Conservation (phyloP, 2,329 filamentous ascomycete species). For the Chaetomiaceae sp. region DNA sequence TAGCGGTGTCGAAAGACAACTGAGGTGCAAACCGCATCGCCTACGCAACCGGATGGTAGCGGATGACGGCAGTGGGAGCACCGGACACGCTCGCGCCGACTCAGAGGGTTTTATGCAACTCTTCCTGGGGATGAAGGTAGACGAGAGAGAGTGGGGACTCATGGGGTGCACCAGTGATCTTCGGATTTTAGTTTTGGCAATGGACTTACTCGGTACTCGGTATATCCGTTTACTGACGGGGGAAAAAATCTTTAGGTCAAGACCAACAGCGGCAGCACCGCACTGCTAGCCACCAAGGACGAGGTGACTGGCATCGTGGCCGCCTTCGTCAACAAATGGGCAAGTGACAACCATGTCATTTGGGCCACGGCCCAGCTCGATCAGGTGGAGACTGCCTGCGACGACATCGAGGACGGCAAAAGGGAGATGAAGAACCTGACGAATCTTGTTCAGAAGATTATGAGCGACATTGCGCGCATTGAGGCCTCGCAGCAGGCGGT, state of each 20-base stretch:
- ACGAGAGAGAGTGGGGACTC: background rate
- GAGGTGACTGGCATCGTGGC: too few species aligned
- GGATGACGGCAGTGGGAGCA: background rate
- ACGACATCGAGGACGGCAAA: background rate
- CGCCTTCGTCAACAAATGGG: too few species aligned
- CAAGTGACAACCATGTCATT: too few species aligned
- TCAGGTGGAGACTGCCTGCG: background rate
- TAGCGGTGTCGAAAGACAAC: constrained; percentile 11
- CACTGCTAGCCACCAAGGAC: too few species aligned
- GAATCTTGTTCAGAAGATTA: too few species aligned
- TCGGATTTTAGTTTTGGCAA: too few species aligned
- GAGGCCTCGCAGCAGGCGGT: background rate
- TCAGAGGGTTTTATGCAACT: background rate
- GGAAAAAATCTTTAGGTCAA: background rate
- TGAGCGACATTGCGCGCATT: background rate
- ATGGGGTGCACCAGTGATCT: background rate
- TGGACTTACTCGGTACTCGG: constrained; percentile 5
- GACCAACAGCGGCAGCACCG: background rate
- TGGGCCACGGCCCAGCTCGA: too few species aligned
- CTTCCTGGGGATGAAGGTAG: background rate
- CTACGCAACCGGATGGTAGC: background rate
- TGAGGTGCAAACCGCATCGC: background rate
- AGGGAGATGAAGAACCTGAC: background rate
- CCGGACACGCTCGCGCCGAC: constrained; percentile 3
- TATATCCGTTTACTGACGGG: background rate